These are phyloP conservation scores for Schizochytrium sp. DNA, from an alignment of 108 stramenopile species.

Conservation along the genomic window DNA sequence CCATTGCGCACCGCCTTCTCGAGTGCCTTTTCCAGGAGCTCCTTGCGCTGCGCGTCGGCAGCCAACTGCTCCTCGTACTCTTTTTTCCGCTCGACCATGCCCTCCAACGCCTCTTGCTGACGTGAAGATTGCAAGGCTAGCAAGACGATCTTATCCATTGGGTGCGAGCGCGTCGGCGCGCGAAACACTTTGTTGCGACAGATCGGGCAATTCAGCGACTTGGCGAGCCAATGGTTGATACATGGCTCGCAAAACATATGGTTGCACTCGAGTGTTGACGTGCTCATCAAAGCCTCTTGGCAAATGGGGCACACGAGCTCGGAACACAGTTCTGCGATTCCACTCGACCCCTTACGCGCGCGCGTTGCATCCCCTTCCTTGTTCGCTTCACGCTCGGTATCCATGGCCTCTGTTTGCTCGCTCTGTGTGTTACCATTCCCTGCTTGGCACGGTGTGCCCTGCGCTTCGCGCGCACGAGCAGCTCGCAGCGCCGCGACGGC, in stretches of 20 bases:
- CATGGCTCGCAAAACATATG: slow-evolving; percentile 5
- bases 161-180: neutral
- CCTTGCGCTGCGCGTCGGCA: neutral
- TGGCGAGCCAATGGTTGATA: neutral
- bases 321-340: neutral
- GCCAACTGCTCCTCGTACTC: neutral
- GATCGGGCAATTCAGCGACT: neutral
- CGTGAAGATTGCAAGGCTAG: neutral
- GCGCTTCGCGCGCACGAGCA: too few species aligned
- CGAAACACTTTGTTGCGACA: neutral
- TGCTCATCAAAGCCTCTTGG: neutral
- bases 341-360: neutral
- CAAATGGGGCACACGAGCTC: neutral
- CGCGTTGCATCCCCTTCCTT: neutral
- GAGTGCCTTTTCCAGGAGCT: neutral
- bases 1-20: neutral
- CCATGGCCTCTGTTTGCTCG: too few species aligned
- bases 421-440: too few species aligned
- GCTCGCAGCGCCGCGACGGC: too few species aligned
- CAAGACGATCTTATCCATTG: neutral
- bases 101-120: neutral
- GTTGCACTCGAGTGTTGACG: neutral
- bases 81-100: neutral
- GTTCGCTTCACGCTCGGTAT: too few species aligned
- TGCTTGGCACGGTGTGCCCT: too few species aligned